A percentile compares a stretch with the other conserved stretches of the same genome.
These are phyloP conservation scores for Casuarina cunninghamiana DNA, from an alignment of 306 rosid genomes.

Conservation along the genomic window DNA sequence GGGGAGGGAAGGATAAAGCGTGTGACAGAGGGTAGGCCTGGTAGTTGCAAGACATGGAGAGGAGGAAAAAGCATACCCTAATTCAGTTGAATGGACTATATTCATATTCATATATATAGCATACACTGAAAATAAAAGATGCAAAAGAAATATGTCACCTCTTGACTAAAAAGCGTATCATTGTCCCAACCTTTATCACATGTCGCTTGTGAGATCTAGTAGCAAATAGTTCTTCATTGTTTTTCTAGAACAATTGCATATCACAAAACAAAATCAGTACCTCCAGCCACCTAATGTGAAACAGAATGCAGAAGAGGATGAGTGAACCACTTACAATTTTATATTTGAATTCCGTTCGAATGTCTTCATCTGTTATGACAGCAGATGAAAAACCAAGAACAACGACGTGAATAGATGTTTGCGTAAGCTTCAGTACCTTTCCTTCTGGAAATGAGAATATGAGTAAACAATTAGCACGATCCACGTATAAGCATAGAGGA, in stretches of 20 bases:
- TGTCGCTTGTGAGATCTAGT: conserved; percentile 72
- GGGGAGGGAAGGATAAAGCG: background rate
- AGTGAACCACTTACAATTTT: conserved; percentile 49
- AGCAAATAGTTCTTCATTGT: conserved; percentile 51
- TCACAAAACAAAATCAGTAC: conserved; percentile 6
- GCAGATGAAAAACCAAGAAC: conserved; percentile 82
- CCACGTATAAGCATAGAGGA: background rate
- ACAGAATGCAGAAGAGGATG: background rate
- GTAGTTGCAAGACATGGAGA: no score
- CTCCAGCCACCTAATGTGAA: background rate
- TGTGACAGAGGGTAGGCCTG: background rate
- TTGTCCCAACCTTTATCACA: conserved; percentile 74
- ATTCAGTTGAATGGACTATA: background rate
- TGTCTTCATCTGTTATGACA: conserved; percentile 50
- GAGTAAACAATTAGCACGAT: conserved; percentile 18
- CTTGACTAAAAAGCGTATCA: conserved; percentile 67
- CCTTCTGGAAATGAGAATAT: conserved; percentile 59
- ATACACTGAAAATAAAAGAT: background rate
- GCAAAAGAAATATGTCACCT: conserved; percentile 53
- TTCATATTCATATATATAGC: background rate
- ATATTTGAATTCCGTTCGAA: conserved; percentile 59
- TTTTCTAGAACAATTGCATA: conserved; percentile 53
- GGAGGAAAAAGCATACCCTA: conserved; percentile 4
- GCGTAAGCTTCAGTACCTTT: conserved; percentile 68
- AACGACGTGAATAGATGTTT: conserved; percentile 64